phyloP scores from a whole-genome alignment of 1,284 basidiomycete species.

The Spongispora temasekensis region DNA sequence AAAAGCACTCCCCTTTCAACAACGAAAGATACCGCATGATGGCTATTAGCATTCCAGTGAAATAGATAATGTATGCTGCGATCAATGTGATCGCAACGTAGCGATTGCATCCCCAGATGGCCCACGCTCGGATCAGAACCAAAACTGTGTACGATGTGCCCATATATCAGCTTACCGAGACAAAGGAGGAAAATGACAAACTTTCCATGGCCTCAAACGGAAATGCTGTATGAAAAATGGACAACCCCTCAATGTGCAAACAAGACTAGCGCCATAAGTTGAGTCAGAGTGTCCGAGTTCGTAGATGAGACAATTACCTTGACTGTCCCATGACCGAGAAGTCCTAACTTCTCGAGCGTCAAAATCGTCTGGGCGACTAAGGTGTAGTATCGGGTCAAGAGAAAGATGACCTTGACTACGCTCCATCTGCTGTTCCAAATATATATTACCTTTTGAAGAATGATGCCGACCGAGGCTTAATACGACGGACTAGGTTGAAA shows the following conservation, averaged over 20 bases:
- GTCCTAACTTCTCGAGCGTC: not conserved
- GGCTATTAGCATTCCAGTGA: not conserved
- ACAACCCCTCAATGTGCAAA: not conserved
- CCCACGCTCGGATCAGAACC: not conserved
- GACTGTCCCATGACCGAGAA: not conserved
- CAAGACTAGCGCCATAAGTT: not conserved
- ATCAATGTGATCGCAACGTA: not conserved
- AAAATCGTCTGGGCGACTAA: not conserved
- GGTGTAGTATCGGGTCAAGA: not conserved
- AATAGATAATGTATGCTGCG: not conserved
- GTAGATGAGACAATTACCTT: not conserved
- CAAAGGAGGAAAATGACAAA: not conserved
- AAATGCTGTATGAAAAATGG: not conserved
- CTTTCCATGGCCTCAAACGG: not conserved
- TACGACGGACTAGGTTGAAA: no score
- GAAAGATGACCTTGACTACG: not conserved
- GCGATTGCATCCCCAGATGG: not conserved
- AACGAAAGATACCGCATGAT: not conserved
- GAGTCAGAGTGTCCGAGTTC: no score
- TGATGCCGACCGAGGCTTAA: no score
- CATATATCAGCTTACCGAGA: not conserved
- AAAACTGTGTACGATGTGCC: not conserved
- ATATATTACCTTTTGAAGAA: not conserved
- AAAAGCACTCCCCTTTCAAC: not conserved
- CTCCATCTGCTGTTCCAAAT: not conserved